Base-by-base conservation (phyloP, 2,329 filamentous ascomycete species). In the Dactylellina sp. region DNA sequence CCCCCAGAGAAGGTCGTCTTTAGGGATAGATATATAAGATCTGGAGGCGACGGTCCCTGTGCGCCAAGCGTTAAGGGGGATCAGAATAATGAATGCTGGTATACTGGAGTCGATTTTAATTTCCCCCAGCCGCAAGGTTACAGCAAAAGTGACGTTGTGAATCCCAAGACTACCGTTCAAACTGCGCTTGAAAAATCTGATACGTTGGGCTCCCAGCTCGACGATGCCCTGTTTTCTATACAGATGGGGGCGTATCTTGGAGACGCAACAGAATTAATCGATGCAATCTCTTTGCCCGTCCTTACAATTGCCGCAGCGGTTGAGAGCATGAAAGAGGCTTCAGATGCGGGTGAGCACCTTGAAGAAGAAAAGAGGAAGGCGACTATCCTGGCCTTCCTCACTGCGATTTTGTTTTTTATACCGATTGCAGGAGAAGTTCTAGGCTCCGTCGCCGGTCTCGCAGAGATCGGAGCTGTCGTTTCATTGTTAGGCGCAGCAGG, bases 41-140 rank as follows among this genome's bases (percentile, higher is more conserved):
- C 32, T 4, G 25, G 22, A 7, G 12, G 49, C 25, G 25, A 16
- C n/a, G 28, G 28, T 12, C 25, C 7, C 28, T 53, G 49, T 53
- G 49, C 18, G 1, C 49, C 49, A 37, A 22, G 49, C 2, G 11
- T 14, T 35, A 14, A 18, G n/a, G 28, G 28, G 7, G 49, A 53
- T 35, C 12, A 12, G 32, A 35, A 35, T 12, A 22, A 53, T 18
- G 2, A 7, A 14, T 53, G 49, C 16, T 53, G 49, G 49, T 37
- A 37, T 16, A 53, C 20, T 12, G 49, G 49, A 5, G 25, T 18
- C n/a, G 49, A 53, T 37, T 53, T 32, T n/a, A 53, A 35, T 12
- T 53, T 53, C 22, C 49, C 49, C 20, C 49, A 53, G 14, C 49
- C 49, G 5, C 25, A 53, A 14, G 49, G 49, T 11, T 53, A 53